Base-by-base conservation (phyloP, 768 basidiomycete species). In the Pleurotus citrinopileatus region DNA sequence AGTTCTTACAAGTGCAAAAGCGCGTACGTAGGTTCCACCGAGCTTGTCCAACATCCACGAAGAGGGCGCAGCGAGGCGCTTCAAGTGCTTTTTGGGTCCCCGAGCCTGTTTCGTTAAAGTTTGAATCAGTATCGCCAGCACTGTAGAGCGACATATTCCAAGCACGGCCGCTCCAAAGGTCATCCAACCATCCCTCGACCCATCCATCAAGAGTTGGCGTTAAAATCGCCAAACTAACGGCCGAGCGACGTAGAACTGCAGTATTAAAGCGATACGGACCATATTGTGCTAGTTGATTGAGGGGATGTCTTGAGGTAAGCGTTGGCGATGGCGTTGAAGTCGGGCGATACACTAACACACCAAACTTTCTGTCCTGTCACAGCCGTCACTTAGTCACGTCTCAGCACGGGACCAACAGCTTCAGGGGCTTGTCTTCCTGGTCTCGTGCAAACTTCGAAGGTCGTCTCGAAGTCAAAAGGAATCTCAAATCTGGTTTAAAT, bases 1-100 rank as follows among this genome's bases (percentile, higher is more conserved):
- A 13, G 52, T 52, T 46, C 52, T 2, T 28, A 38, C 15, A 27
- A 46, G 44, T 12, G 34, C 32, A 36, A 40, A 32, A 42, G 29
- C 58, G 73, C 89, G 70, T 74, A 94, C 93, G 65, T 92, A 96
- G 62, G 93, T 94, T 56, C 93, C 93, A 75, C 90, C 87, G 66
- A 99, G 76, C 80, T 99, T 99, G 82, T 98, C 94, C 60, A 99
- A 83, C 95, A 99, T 98, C 97, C 97, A 99, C 79, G 93, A 89
- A 43, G 94, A 96, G 59, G 97, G 97, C 58, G 97, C 97, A 62
- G 87, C 86, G 56, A 98, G 84, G 68, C 96, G 91, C 84, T 98
- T 98, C 79, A 98, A 84, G 71, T 98, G 95, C 77, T 97, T 97
- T 89, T 91, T 97, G 60, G 95, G 95, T 86, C 95, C 95, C 73